Conservation (phyloP, 371 early-diverging fungal genomes). For the Globomyces sp. region DNA sequence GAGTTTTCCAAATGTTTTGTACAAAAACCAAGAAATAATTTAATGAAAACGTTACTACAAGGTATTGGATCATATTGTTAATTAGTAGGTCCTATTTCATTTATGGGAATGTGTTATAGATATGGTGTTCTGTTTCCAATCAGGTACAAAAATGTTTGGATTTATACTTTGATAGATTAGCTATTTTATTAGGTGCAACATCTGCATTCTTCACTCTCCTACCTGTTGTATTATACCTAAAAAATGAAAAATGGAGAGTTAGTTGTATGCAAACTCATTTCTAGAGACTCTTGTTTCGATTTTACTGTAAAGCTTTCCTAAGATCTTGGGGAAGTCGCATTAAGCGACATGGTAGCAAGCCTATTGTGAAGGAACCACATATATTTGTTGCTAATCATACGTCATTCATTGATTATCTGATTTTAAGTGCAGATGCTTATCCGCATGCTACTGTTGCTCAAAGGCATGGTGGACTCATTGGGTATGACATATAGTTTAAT, state of each 20-base stretch:
- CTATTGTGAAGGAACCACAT: slow-evolving; percentile 57
- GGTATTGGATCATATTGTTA: background rate
- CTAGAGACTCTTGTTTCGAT: slow-evolving; percentile 56
- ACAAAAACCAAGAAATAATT: slow-evolving; percentile 39
- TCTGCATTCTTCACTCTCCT: slow-evolving; percentile 39
- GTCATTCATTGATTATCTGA: slow-evolving; percentile 75
- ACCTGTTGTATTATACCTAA: slow-evolving; percentile 39
- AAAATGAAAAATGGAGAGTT: slow-evolving; percentile 38
- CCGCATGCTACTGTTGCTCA: slow-evolving; percentile 78
- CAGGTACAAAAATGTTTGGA: slow-evolving; percentile 19
- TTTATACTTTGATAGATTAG: slow-evolving; percentile 12
- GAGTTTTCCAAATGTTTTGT: slow-evolving; percentile 49
- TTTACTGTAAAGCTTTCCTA: slow-evolving; percentile 63
- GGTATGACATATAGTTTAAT: background rate
- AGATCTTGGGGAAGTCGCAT: slow-evolving; percentile 59
- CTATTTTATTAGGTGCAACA: slow-evolving; percentile 34
- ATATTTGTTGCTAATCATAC: slow-evolving; percentile 78
- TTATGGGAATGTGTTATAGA: slow-evolving; percentile 32
- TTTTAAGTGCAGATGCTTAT: slow-evolving; percentile 68
- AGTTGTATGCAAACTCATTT: background rate
- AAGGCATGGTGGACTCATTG: slow-evolving; percentile 39
- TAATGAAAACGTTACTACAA: slow-evolving; percentile 27
- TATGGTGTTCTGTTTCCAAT: slow-evolving; percentile 47
- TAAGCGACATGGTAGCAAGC: slow-evolving; percentile 65
- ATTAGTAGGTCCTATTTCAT: slow-evolving; percentile 26